Base-by-base conservation (phyloP, 148 eudicot genomes). In the Spergularia marina region DNA sequence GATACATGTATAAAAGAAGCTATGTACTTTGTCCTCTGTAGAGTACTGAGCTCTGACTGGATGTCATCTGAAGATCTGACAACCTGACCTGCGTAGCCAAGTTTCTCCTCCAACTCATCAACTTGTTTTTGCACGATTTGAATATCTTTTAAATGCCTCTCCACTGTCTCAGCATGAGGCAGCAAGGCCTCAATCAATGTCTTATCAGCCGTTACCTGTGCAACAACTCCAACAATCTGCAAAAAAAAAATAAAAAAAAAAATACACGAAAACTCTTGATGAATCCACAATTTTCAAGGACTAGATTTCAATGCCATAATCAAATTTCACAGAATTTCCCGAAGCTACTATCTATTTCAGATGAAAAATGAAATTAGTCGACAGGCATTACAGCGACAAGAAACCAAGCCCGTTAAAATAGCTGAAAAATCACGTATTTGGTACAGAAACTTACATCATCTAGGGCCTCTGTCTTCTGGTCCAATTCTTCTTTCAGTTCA, bases 181-280 rank as follows among this genome's bases (percentile, higher is more conserved):
- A 86, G 71, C 81, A 95, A 80, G 58, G 87, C 82, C 83, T 95
- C 97, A 83, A 89, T 82, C 7, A 83, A 84, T 79, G 89, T 97
- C 80, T 95, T 95, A 36, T 95, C 99, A 73, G 92, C 84, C 81
- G 91, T 92, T 69, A 92, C 80, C 82, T 95, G 99, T 78, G 91
- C 96, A 72, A 83, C 86, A 74, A 91, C 88, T 71, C 99, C 96
- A 64, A 90, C 68, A 18, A 90, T 86, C 99, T 95, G 82, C 72
- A 84, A 72, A 18, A 47, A 59, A 40, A 78, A 61, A 77, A 25
- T 10, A 39, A n/a, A 78, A 39, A 62, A 5, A n/a, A 18, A 65
- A 16, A 76, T 11, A 36, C 23, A 16, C 8, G 18, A 40, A 60
- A 10, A 5, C 53, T 64, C 47, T 71, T 60, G 36, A 44, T 12